Evolutionary conservation across 2,329 filamentous ascomycete genomes (phyloP), one percentile per base, ranked within the genome.

Genomic region (Cryphonectria nitschkei): DNA sequence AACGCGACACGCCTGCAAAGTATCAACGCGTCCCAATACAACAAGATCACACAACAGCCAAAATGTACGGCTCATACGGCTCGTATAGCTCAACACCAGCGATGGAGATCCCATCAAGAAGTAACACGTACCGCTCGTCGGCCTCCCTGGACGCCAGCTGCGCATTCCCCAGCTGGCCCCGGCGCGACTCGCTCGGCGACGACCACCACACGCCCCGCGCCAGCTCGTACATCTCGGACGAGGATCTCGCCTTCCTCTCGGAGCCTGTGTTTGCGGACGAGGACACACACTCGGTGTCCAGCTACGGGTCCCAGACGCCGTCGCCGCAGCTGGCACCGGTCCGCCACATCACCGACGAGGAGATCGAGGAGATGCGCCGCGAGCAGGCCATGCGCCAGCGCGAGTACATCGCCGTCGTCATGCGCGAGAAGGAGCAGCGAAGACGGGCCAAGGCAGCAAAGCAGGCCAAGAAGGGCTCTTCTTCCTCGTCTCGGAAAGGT

Each of bases 221-320:
- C 26, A 85, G 85, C 2, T 87, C 87, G 0, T 89, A 85, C 79
- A 83, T 90, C 73, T 89, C 88, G 58, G 89, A 91, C 81, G 89
- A 90, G 80, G 89, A 90, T 75, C 85, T 90, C 69, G 54, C 65
- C 8, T 72, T 70, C 56, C 86, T 88, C 79, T 83, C 86, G 70
- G 80, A 82, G 77, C 83, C 85, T 74, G 80, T 82, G 74, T 83
- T 84, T 69, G 84, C 87, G 75, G 84, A 87, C 73, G 84, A 88
- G 75, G 85, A 87, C 75, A 75, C 79, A 72, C 81, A 79, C 78
- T 86, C 83, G 78, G 79, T 85, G 67, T 84, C 82, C 62, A 80
- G 79, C 76, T 76, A 78, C 74, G 80, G 79, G 73, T 83, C 82
- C 80, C 79, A 81, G 76, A 84, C 83, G 76, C 81, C 84, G 62